Evolutionary conservation across 805 yeast species (phyloP), one percentile per base, ranked within the genome.

Genomic region (Saccharomyces eubayanus): DNA sequence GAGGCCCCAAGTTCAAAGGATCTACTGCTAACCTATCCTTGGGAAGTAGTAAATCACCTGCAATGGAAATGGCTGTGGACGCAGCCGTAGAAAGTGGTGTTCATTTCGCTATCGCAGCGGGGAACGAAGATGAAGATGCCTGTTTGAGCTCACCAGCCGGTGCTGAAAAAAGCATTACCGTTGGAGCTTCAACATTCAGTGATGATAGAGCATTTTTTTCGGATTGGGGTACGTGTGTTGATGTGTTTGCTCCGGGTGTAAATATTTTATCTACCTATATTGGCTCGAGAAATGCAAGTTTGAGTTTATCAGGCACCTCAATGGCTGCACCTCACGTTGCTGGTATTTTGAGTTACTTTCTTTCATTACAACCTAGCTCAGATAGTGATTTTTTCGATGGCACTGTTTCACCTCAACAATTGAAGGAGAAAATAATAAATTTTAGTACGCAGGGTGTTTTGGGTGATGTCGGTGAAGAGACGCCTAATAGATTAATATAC

Each of bases 241-340:
- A 92, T 68, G 85, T 92, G 59, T 92, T 89, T 68, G 99, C 96
- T 29, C 99, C 99, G 27, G 99, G 99, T 66, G 84, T 89, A 65
- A 85, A 89, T 69, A 82, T 92, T 57, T 77, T 85, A 61, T 89
- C 96, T 47, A 86, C 92, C 41, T 87, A 86, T 69, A 87, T 84
- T 69, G 94, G 95, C 47, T 83, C 89, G 3, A 77, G 79, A 51
- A 72, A 81, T 52, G 87, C 90, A 46, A 85, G 92, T 60, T 90
- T 94, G 47, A 81, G 88, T 43, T 77, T 87, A 69, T 87, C 96
- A 41, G 99, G 99, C 73, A 92, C 97, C 10, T 92, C 98, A 14
- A 92, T 92, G 99, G 97, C 98, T 24, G 87, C 97, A 41, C 98
- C 99, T 48, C 97, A 90, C 67, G 91, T 91, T 62, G 85, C 90